phyloP scores from a whole-genome alignment of 306 rosid genomes.

The Carpinus viminea region DNA sequence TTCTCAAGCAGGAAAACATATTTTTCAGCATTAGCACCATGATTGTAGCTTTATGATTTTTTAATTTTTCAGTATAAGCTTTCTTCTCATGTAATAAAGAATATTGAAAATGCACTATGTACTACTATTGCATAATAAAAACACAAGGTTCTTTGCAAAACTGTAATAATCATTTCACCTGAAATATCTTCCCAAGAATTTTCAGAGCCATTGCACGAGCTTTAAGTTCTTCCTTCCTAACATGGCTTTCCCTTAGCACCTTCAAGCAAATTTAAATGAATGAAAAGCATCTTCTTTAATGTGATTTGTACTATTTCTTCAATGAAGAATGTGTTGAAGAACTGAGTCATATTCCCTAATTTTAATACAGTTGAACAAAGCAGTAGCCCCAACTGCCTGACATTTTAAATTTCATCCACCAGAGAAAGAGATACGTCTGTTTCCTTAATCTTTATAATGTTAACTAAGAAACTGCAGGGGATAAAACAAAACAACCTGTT shows the following conservation, averaged over 20 bases:
- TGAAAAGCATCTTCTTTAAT: constrained; percentile 9
- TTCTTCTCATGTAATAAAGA: not conserved
- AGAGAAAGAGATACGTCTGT: not conserved
- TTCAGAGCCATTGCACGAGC: constrained; percentile 81
- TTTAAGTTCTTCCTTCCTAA: constrained; percentile 78
- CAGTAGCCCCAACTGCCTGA: not conserved
- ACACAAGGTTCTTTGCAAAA: not conserved
- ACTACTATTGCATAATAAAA: not conserved
- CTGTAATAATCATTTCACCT: constrained; percentile 43
- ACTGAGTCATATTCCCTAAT: constrained; percentile 5
- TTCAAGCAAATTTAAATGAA: constrained; percentile 32
- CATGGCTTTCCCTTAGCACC: constrained; percentile 75
- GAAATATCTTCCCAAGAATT: constrained; percentile 79
- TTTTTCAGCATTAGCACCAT: not conserved
- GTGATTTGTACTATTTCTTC: not conserved
- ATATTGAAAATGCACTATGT: not conserved
- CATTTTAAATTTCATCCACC: not conserved
- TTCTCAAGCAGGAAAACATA: not conserved
- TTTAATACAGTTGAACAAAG: constrained; percentile 9
- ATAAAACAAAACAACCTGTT: constrained; percentile 12
- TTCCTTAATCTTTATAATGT: not conserved
- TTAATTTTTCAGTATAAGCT: not conserved
- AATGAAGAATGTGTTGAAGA: not conserved
- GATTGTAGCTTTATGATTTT: not conserved
- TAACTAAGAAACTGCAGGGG: not conserved